Evolutionary conservation across 768 basidiomycete genomes (phyloP).

Genomic region (Amanita rubescens): DNA sequence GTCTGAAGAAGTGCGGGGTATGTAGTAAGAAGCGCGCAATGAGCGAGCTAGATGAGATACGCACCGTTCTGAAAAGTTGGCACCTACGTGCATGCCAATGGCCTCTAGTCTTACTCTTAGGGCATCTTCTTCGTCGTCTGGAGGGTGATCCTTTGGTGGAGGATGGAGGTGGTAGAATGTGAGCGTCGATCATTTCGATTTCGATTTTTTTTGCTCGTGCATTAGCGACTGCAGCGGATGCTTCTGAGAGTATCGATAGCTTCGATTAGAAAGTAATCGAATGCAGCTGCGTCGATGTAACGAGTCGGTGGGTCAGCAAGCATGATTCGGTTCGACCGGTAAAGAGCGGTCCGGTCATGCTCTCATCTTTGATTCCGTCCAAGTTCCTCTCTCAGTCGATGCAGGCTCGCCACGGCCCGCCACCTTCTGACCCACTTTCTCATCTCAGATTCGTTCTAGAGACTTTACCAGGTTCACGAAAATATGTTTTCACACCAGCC

Average conservation of each 20-base stretch:
- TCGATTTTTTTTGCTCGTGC: conserved; percentile 62
- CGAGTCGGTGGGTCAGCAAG: conserved; percentile 53
- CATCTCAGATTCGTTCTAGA: conserved; percentile 73
- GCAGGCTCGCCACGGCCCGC: neutral
- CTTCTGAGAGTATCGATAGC: conserved; percentile 65
- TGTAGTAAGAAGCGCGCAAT: neutral
- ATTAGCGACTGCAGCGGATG: conserved; percentile 67
- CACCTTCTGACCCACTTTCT: conserved; percentile 49
- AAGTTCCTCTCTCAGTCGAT: conserved; percentile 34
- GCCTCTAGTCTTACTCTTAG: conserved; percentile 64
- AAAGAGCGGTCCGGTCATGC: neutral
- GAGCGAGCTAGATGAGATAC: conserved; percentile 18
- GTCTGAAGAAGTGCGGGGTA: conserved; percentile 29
- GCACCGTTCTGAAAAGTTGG: conserved; percentile 81
- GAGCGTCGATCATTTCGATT: conserved; percentile 73
- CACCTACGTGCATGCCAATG: conserved; percentile 82
- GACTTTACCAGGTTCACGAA: conserved; percentile 73
- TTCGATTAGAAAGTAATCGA: conserved; percentile 87
- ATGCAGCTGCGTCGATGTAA: conserved; percentile 57
- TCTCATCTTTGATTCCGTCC: conserved; percentile 27
- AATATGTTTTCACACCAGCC: conserved; percentile 67
- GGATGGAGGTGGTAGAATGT: conserved; percentile 52
- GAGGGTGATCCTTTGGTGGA: conserved; percentile 27
- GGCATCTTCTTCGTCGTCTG: no score
- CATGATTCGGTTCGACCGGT: neutral